These are phyloP conservation scores for Phytophthora sp. DNA, from an alignment of 352 stramenopile genomes.

Conservation along the genomic window DNA sequence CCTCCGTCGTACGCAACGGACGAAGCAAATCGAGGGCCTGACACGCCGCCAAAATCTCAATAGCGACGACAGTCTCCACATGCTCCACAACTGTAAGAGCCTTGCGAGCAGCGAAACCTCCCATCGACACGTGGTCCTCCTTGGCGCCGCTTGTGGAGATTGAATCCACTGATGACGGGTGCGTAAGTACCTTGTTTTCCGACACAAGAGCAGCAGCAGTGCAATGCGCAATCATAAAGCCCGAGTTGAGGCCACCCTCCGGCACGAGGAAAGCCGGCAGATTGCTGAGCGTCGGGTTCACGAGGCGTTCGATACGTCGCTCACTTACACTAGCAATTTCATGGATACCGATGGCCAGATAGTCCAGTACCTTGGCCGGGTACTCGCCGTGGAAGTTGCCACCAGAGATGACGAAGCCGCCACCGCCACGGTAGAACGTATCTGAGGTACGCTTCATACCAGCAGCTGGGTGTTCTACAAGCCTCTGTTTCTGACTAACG, in stretches of 20 bases:
- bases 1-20: slow-evolving; percentile 80
- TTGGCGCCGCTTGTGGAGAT: slow-evolving; percentile 89
- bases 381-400: slow-evolving; percentile 93
- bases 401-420: slow-evolving; percentile 88
- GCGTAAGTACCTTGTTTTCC: slow-evolving; percentile 91
- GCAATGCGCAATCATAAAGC: slow-evolving; percentile 93
- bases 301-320: slow-evolving; percentile 85
- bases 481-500: slow-evolving; percentile 55
- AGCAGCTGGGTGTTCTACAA: slow-evolving; percentile 43
- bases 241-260: slow-evolving; percentile 87
- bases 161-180: slow-evolving; percentile 88
- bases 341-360: slow-evolving; percentile 88
- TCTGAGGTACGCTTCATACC: slow-evolving; percentile 84
- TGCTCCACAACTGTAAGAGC: slow-evolving; percentile 86
- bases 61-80: slow-evolving; percentile 88
- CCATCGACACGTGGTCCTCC: slow-evolving; percentile 93
- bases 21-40: slow-evolving; percentile 89
- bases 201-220: slow-evolving; percentile 86
- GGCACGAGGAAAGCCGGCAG: slow-evolving; percentile 87
- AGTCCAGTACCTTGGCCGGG: slow-evolving; percentile 89
- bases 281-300: slow-evolving; percentile 88
- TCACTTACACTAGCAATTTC: slow-evolving; percentile 89
- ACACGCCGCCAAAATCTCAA: slow-evolving; percentile 88
- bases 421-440: slow-evolving; percentile 79
- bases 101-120: slow-evolving; percentile 84